These are phyloP conservation scores for Arthrobotrys sphaeroides DNA, from an alignment of 2,329 filamentous ascomycete genomes.

Conservation along the genomic window DNA sequence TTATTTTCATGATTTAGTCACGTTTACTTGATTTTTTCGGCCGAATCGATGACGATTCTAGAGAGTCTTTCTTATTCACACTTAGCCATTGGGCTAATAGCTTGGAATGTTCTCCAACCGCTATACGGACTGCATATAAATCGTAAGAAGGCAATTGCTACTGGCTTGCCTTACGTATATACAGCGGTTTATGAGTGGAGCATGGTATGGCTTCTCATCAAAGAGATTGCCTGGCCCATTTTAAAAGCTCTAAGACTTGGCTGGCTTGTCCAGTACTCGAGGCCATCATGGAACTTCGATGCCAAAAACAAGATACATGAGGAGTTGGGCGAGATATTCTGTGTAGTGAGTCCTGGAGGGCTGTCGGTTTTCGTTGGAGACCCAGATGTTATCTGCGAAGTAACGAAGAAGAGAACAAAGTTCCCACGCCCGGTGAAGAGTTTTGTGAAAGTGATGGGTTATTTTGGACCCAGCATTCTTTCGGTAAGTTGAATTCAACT, in stretches of 20 bases:
- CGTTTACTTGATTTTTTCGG: not conserved
- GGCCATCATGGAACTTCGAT: conserved; percentile 10
- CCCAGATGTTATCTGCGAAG: conserved; percentile 25
- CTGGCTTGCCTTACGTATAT: conserved; percentile 15
- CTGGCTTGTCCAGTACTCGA: conserved; percentile 12
- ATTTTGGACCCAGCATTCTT: conserved; percentile 21
- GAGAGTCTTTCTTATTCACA: not conserved
- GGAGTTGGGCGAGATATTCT: conserved; percentile 14
- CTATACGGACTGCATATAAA: conserved; percentile 10
- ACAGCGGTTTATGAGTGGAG: conserved; percentile 24
- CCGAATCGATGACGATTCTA: conserved; percentile 9
- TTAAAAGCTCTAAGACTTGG: not conserved
- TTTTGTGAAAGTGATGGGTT: conserved; percentile 20
- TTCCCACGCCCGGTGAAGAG: conserved; percentile 23
- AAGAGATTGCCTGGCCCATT: conserved; percentile 5
- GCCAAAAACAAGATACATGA: conserved; percentile 10
- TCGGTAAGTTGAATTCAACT: not conserved
- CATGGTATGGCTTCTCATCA: conserved; percentile 12
- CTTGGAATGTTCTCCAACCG: conserved; percentile 5
- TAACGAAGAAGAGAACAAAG: conserved; percentile 20
- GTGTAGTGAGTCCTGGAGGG: conserved; percentile 16
- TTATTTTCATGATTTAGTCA: no score
- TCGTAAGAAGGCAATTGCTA: conserved; percentile 17
- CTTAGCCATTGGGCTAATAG: conserved; percentile 1
- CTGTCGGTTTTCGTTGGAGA: conserved; percentile 18